Conservation (phyloP, 768 basidiomycete species). For the Amylocystis lapponica region DNA sequence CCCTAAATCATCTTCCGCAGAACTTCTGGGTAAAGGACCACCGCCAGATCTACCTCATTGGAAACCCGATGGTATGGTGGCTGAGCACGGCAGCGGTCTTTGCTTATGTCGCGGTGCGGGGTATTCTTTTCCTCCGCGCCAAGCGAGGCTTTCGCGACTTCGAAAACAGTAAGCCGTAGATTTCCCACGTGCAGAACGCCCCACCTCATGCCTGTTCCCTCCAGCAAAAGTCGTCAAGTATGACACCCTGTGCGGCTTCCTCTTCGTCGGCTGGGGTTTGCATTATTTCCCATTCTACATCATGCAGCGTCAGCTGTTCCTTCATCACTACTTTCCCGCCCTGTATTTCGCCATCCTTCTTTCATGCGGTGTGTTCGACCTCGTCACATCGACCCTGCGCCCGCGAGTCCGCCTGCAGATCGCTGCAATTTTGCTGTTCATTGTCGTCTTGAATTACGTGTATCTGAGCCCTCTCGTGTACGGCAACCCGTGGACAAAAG, state of each 20-base stretch:
- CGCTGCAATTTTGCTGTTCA: conserved; percentile 63
- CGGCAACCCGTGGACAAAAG: conserved; percentile 82
- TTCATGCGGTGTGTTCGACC: conserved; percentile 74
- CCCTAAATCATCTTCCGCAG: conserved; percentile 32
- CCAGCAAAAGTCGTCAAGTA: conserved; percentile 91
- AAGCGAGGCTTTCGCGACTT: conserved; percentile 92
- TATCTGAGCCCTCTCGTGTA: conserved; percentile 82
- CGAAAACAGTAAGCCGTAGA: conserved; percentile 66
- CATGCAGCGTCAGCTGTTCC: conserved; percentile 94
- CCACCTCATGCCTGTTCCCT: too few species aligned
- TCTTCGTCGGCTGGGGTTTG: conserved; percentile 85
- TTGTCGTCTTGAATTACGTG: conserved; percentile 74
- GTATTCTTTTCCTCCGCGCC: conserved; percentile 77
- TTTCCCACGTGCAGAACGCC: too few species aligned
- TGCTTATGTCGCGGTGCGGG: conserved; percentile 64
- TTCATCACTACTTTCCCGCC: conserved; percentile 97
- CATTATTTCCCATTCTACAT: conserved; percentile 98
- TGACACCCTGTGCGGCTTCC: conserved; percentile 84
- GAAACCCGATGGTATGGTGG: conserved; percentile 95
- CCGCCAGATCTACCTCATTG: conserved; percentile 90
- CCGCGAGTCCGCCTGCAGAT: conserved; percentile 78
- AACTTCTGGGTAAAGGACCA: conserved; percentile 99
- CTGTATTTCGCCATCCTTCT: conserved; percentile 90
- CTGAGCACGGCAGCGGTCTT: conserved; percentile 66
- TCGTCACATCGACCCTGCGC: conserved; percentile 71